Conservation (phyloP, 2,329 filamentous ascomycete genomes). For the Byssochlamys sp. region DNA sequence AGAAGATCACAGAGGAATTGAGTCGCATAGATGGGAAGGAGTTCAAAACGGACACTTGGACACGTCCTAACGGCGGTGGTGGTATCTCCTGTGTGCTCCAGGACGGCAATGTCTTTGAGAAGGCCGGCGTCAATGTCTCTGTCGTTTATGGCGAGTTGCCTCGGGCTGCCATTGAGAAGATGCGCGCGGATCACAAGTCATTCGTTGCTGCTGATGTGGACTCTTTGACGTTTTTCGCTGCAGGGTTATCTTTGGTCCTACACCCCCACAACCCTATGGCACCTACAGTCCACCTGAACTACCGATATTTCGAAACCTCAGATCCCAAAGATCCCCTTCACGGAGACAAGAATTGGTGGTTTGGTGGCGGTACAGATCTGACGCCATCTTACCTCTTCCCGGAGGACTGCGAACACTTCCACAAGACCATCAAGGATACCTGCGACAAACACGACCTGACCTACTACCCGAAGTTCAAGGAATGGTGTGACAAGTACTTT, state of each 20-base stretch:
- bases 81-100: slow-evolving; percentile 92
- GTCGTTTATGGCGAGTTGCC: slow-evolving; percentile 89
- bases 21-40: slow-evolving; percentile 72
- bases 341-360: slow-evolving; percentile 78
- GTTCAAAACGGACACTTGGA: slow-evolving; percentile 81
- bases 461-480: slow-evolving; percentile 92
- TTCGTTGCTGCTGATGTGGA: slow-evolving; percentile 67
- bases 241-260: slow-evolving; percentile 82
- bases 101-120: slow-evolving; percentile 94
- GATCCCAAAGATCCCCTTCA: slow-evolving; percentile 65
- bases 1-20: slow-evolving; percentile 73
- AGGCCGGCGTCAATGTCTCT: slow-evolving; percentile 89
- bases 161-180: slow-evolving; percentile 76
- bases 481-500: slow-evolving; percentile 98
- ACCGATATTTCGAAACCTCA: slow-evolving; percentile 95
- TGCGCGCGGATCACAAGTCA: slow-evolving; percentile 90
- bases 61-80: slow-evolving; percentile 76
- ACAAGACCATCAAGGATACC: slow-evolving; percentile 79
- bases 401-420: slow-evolving; percentile 94
- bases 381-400: slow-evolving; percentile 92
- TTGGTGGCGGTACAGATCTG: slow-evolving; percentile 86
- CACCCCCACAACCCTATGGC: slow-evolving; percentile 95
- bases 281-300: slow-evolving; percentile 94
- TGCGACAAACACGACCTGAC: slow-evolving; percentile 87
- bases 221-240: slow-evolving; percentile 86